Conservation (phyloP, 257 asterid species). For the Jaltomata sinuosa region DNA sequence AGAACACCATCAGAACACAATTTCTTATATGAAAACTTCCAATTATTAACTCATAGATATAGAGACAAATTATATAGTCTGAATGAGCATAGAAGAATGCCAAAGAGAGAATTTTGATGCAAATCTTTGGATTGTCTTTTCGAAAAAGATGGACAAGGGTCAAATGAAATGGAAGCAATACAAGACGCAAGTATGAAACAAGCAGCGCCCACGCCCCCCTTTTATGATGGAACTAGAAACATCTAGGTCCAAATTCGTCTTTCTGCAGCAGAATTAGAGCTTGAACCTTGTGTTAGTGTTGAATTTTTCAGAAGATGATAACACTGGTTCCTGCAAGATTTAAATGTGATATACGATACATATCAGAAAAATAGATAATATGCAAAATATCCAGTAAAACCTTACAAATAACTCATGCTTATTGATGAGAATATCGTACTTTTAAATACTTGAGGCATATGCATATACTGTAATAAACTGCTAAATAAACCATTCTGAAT, state of each 20-base stretch:
- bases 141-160: no score
- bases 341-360: neutral
- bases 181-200: neutral
- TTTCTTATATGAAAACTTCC: neutral
- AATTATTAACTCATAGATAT: neutral
- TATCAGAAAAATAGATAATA: neutral
- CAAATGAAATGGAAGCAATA: neutral
- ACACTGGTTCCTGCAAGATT: conserved; percentile 39
- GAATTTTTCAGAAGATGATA: conserved; percentile 42
- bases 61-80: neutral
- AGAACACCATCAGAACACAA: neutral
- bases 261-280: conserved; percentile 17
- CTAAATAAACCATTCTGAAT: neutral
- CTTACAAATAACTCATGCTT: neutral
- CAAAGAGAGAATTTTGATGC: neutral
- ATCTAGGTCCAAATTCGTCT: neutral
- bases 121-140: neutral
- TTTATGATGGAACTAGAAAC: neutral
- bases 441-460: neutral
- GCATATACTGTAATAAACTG: neutral
- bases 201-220: neutral
- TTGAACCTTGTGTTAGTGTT: conserved; percentile 24
- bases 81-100: neutral
- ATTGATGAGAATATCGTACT: neutral
- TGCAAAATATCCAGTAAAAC: neutral